Evolutionary conservation across 2,329 filamentous ascomycete species (phyloP).

Genomic region (Microcyclosporella mali): DNA sequence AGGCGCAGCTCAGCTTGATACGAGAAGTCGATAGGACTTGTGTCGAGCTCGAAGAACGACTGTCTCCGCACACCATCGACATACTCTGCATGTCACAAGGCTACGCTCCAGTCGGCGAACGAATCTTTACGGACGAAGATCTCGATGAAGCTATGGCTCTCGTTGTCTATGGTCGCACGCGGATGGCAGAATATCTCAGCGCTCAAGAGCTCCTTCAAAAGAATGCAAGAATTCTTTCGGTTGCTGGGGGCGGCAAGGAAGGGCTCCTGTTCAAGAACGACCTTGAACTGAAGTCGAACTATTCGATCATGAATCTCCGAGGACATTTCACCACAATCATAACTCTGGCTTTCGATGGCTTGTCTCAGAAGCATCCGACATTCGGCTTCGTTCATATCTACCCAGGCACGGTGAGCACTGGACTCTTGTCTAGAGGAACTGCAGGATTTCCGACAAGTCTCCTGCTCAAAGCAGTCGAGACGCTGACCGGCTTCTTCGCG

Average conservation of each 20-base stretch:
- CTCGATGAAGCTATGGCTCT: not conserved
- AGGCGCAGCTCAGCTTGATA: conserved; percentile 31
- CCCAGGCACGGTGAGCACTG: not conserved
- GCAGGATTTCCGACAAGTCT: no score
- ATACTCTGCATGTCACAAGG: conserved; percentile 36
- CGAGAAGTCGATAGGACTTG: conserved; percentile 27
- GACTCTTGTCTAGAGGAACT: no score
- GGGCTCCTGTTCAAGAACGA: not conserved
- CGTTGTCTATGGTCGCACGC: conserved; percentile 1
- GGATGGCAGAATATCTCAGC: not conserved
- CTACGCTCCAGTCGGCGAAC: conserved; percentile 9
- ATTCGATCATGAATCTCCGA: not conserved
- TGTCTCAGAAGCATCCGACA: not conserved
- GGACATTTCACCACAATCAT: not conserved
- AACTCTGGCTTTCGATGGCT: not conserved
- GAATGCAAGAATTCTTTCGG: not conserved
- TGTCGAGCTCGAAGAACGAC: conserved; percentile 25
- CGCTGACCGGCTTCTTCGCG: no score
- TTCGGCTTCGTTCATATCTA: not conserved
- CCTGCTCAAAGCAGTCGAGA: no score
- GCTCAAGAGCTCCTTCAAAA: not conserved
- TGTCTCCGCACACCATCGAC: conserved; percentile 25
- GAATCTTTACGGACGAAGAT: not conserved
- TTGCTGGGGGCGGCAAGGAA: not conserved
- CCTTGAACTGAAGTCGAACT: not conserved